Conservation (phyloP, 495 filamentous ascomycete genomes). For the Penicillium arizonense region DNA sequence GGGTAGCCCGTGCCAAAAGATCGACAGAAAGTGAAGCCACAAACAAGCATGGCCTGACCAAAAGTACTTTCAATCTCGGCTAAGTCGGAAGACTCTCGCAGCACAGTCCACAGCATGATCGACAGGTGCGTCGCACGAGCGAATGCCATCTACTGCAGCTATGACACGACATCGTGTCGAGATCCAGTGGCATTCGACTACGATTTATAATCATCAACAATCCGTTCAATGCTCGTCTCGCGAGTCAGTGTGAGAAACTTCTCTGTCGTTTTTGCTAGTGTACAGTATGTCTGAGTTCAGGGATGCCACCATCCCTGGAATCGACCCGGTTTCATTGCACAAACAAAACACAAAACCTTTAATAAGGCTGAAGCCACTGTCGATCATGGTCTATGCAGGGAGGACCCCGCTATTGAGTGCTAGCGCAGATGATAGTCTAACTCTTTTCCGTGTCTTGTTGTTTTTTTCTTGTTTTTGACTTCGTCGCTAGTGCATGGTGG, state of each 20-base stretch:
- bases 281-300: background rate
- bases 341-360: background rate
- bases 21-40: too few species aligned
- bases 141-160: background rate
- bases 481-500: conserved; percentile 1
- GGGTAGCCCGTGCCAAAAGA: background rate
- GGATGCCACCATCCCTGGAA: background rate
- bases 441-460: background rate
- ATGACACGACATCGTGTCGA: background rate
- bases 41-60: too few species aligned
- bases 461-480: background rate
- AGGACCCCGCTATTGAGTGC: conserved; percentile 14
- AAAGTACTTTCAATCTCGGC: background rate
- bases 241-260: too few species aligned
- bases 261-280: too few species aligned
- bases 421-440: conserved; percentile 1
- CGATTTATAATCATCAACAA: background rate
- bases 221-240: too few species aligned
- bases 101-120: conserved; percentile 2
- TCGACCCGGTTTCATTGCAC: background rate
- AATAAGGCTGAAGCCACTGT: conserved; percentile 18
- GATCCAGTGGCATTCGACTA: background rate
- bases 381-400: conserved; percentile 21
- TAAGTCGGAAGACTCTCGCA: background rate
- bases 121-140: background rate